Evolutionary conservation across 2,329 filamentous ascomycete species (phyloP), one percentile per base, ranked within the genome.

Genomic region (Purpureocillium takamizusanense): DNA sequence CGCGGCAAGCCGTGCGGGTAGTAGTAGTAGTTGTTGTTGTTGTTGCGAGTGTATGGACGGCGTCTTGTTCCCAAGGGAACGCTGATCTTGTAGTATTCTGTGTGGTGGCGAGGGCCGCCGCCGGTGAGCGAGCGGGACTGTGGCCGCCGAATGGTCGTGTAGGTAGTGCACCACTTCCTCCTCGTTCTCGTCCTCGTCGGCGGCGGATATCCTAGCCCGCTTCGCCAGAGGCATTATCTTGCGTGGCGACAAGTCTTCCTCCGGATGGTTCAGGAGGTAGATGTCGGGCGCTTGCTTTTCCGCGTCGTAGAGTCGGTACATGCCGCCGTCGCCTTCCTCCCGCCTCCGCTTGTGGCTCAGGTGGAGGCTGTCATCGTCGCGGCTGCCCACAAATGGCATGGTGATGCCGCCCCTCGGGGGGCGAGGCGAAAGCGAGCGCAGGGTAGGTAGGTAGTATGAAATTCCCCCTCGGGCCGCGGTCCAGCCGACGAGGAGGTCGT

Each of bases 331-430:
- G 30, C 54, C 53, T 28, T 50, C 49, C 27, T 52, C 53, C 47
- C 60, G 51, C 47, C 57, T 51, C 42, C 60, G 56, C 40, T 63
- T 63, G 35, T 52, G 51, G 29, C 60, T 60, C 27, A 60, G 51
- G 8, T 46, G 43, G 12, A 42, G 44, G 40, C 43, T 43, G 46
- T 55, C 56, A 38, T 54, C 47, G 39, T 25, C 18, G 36, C 38
- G 33, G 29, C 38, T 31, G 25, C 52, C 51, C 38, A 63, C 58
- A 35, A 53, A 62, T 15, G 59, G 60, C 60, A 63, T 63, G 29
- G 39, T 55, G 21, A 25, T 25, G 21, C 21, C 21, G 21, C 5
- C 21, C n/a, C n/a, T n/a, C 5, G 21, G 21, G 10, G 21, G 6
- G 21, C 6, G 21, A 10, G 21, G 21, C 21, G 21, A 25, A 10